phyloP scores from a whole-genome alignment of 768 basidiomycete genomes.

The Pleurotus ostreatus region DNA sequence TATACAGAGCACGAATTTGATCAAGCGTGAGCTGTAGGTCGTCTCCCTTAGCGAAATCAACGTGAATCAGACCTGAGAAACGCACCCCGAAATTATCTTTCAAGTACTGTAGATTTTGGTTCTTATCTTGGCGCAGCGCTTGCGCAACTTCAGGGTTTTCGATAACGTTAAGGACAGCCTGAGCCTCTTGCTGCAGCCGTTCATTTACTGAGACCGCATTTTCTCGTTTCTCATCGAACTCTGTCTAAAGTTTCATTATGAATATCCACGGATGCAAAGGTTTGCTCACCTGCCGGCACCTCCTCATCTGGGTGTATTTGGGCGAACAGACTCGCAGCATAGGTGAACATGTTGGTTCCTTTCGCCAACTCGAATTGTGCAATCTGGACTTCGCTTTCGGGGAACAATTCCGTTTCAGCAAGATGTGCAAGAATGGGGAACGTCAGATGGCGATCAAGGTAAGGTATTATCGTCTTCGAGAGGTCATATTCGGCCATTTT shows the following conservation, averaged over 20 bases:
- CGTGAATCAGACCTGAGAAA: constrained; percentile 4
- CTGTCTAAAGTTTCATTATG: constrained; percentile 33
- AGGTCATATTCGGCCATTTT: constrained; percentile 89
- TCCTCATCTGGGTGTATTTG: constrained; percentile 72
- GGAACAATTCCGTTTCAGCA: constrained; percentile 68
- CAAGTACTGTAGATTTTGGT: constrained; percentile 91
- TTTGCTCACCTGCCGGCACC: constrained; percentile 58
- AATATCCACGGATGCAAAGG: not conserved
- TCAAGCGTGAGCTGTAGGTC: constrained; percentile 78
- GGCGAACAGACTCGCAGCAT: constrained; percentile 75
- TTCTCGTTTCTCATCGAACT: constrained; percentile 80
- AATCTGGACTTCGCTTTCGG: constrained; percentile 71
- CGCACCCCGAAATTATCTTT: constrained; percentile 88
- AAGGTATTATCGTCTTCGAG: constrained; percentile 84
- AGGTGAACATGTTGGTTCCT: constrained; percentile 98
- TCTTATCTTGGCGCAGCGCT: constrained; percentile 92
- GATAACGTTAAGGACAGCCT: constrained; percentile 92
- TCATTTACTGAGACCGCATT: constrained; percentile 82
- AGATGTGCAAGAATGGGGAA: constrained; percentile 92
- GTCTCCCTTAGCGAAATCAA: constrained; percentile 3
- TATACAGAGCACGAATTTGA: constrained; percentile 94
- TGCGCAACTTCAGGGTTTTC: constrained; percentile 96
- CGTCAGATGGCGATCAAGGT: constrained; percentile 91
- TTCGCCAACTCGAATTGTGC: constrained; percentile 98
- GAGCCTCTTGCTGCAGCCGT: constrained; percentile 83